Conservation (phyloP, 163 green algal species). For the Prototheca stagnorum region DNA sequence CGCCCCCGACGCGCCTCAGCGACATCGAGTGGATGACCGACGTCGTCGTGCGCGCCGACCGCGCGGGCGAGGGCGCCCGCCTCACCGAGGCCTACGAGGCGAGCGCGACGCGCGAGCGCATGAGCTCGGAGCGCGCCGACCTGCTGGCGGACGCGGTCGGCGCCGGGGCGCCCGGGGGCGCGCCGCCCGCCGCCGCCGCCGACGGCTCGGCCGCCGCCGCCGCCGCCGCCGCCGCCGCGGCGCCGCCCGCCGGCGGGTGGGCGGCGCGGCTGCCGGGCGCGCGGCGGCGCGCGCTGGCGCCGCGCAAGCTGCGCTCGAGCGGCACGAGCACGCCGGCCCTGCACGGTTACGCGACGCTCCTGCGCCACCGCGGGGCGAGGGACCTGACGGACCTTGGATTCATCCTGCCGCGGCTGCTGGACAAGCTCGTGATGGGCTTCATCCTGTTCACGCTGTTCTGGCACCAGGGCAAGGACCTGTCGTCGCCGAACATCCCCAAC, state of each 20-base stretch:
- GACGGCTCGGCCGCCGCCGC: too few relatives aligned
- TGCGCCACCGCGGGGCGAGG: conserved; percentile 27
- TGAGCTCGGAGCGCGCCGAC: background rate
- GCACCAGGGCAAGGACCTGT: conserved; percentile 11
- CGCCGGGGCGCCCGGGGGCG: conserved; percentile 1
- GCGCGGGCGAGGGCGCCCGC: conserved; percentile 10
- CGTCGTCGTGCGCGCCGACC: conserved; percentile 22
- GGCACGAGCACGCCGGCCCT: conserved; percentile 22
- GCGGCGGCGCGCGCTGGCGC: too few relatives aligned
- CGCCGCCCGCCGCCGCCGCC: conserved; percentile 5
- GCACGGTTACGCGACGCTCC: conserved; percentile 16
- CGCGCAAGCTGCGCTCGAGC: background rate
- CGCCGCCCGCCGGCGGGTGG: too few relatives aligned
- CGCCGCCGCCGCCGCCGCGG: too few relatives aligned
- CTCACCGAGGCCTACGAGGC: conserved; percentile 17
- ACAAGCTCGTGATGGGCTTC: conserved; percentile 53
- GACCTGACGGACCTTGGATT: conserved; percentile 43
- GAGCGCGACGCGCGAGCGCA: conserved; percentile 1
- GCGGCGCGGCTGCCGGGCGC: too few relatives aligned
- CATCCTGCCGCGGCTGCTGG: conserved; percentile 39
- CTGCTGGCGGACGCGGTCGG: too few relatives aligned
- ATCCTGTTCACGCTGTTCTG: conserved; percentile 39
- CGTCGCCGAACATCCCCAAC: conserved; percentile 12
- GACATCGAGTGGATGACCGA: conserved; percentile 4
- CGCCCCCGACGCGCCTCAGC: too few relatives aligned